Base-by-base conservation (phyloP, 2,329 filamentous ascomycete genomes). In the Calonectria crousiana region DNA sequence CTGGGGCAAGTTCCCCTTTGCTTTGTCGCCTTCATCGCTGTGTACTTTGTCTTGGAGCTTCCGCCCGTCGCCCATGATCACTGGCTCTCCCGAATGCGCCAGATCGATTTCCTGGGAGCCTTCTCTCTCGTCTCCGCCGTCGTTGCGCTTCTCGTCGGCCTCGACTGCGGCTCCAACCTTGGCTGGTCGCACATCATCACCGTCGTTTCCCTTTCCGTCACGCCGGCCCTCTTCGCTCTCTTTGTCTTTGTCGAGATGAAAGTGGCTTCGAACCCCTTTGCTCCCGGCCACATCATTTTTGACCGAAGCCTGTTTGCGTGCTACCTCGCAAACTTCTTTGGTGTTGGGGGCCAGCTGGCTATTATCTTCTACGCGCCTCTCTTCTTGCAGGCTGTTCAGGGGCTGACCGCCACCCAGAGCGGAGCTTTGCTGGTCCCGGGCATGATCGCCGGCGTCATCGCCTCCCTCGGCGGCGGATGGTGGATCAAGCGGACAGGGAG, bases 51-150 rank as follows among this genome's bases (percentile, higher is more conserved):
- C 49, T 88, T 96, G 16, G 84, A 93, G 64, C 84, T 95, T 0
- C 93, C 93, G 1, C 92, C 93, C 1, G 85, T 86, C 70, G 84
- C 85, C 9, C 90, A 92, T 49, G 86, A 90, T 71, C 89, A 93
- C 82, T 94, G 93, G 92, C 88, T 88, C 75, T 83, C 88, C 44
- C 95, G 95, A 81, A 84, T 96, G 16, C 84, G 86, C 23, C 91
- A 91, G 38, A 89, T 96, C 77, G 95, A 96, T 82, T 95, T 95
- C 78, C 84, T 93, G 0, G 94, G 95, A 9, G 94, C 94, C 2
- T 84, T 90, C 34, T 87, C 91, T 23, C 90, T 96, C 20, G 88
- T 95, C 32, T 80, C 88, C 2, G 93, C 94, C 6, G 91, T 95
- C 38, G 88, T 93, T 69, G 86, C 89, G 1, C 87, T 96, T 34